Percentiles rank a stretch among this genome's conserved stretches.
These are phyloP conservation scores for Ichthyophonus hoferi DNA, from an alignment of 208 protist species.

Conservation along the genomic window DNA sequence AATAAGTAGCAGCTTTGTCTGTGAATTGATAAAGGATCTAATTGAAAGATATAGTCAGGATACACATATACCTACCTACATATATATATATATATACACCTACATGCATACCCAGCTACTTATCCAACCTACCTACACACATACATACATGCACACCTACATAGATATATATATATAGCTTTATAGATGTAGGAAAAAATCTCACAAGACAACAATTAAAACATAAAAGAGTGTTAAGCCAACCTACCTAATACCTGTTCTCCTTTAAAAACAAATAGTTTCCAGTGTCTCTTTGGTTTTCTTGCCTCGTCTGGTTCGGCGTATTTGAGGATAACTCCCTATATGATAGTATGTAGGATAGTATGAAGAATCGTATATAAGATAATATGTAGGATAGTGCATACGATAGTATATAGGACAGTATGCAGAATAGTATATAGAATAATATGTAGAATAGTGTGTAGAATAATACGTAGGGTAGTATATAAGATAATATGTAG, in stretches of 20 bases:
- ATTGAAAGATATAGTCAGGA: background rate
- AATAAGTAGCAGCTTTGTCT: constrained; percentile 62
- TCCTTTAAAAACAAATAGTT: constrained; percentile 70
- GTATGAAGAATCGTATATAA: constrained; percentile 26
- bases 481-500: background rate
- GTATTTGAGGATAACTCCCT: constrained; percentile 59
- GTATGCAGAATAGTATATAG: background rate
- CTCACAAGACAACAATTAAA: too few relatives aligned
- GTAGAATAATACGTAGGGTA: background rate
- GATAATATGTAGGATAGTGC: background rate
- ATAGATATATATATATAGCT: too few relatives aligned
- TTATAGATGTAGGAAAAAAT: too few relatives aligned
- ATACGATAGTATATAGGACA: background rate
- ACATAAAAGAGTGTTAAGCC: background rate
- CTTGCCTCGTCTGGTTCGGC: constrained; percentile 61
- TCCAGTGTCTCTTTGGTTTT: constrained; percentile 58
- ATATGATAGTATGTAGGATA: constrained; percentile 6
- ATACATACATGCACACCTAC: too few relatives aligned
- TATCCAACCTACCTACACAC: too few relatives aligned
- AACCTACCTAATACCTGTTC: constrained; percentile 47
- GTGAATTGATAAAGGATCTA: constrained; percentile 56
- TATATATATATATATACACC: too few relatives aligned
- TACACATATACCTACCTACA: constrained; percentile 10
- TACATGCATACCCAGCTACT: too few relatives aligned
- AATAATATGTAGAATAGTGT: background rate